phyloP scores from a whole-genome alignment of 208 protist genomes.

The Leishmania mexicana region DNA sequence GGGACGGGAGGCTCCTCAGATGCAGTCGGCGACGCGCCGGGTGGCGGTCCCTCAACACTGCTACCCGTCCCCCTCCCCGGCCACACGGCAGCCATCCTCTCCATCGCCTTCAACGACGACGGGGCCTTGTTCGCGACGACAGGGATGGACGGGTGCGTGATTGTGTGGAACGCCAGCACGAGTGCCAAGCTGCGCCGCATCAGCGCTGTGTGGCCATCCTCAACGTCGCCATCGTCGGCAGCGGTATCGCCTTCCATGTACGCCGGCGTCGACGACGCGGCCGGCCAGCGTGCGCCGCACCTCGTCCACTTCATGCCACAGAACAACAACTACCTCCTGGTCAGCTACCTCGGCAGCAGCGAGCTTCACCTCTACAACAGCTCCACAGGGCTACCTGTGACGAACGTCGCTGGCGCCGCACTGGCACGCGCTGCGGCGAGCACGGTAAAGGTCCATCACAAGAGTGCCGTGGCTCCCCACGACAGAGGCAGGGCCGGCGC shows the following conservation, averaged over 20 bases:
- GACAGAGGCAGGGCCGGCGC: background rate
- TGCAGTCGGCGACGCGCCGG: background rate
- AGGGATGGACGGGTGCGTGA: constrained; percentile 53
- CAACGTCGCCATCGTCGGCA: constrained; percentile 4
- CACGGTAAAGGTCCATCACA: background rate
- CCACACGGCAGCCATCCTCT: constrained; percentile 49
- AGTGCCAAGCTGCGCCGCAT: constrained; percentile 62
- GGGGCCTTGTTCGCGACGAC: constrained; percentile 48
- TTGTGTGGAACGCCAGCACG: constrained; percentile 51
- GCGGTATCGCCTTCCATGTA: background rate
- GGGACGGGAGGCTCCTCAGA: background rate
- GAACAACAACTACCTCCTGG: constrained; percentile 81
- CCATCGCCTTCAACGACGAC: constrained; percentile 62
- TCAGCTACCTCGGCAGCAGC: constrained; percentile 45
- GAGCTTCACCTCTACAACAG: constrained; percentile 64
- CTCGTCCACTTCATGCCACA: constrained; percentile 61
- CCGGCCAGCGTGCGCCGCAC: constrained; percentile 24
- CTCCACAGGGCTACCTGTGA: constrained; percentile 65
- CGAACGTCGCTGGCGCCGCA: constrained; percentile 25
- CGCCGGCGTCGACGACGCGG: background rate
- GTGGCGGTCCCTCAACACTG: background rate
- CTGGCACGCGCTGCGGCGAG: constrained; percentile 1
- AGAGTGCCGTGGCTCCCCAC: background rate
- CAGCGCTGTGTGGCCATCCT: constrained; percentile 17
- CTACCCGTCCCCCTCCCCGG: constrained; percentile 34